Conservation (phyloP, 2,329 filamentous ascomycete genomes). For the Trichoderma afroharzianum region DNA sequence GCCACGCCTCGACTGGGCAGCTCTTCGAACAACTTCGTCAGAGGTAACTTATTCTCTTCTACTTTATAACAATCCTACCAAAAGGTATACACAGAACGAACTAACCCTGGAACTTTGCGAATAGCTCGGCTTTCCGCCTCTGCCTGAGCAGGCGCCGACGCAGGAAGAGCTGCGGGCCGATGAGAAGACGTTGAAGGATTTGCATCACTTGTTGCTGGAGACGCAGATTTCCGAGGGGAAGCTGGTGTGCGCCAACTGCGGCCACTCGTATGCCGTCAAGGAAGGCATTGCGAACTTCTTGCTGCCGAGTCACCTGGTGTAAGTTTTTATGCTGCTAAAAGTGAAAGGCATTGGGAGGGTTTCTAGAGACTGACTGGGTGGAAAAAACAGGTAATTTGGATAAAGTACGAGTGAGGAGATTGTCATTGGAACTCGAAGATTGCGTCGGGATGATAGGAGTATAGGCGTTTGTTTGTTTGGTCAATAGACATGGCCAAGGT, state of each 20-base stretch:
- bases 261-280: slow-evolving; percentile 89
- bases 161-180: slow-evolving; percentile 60
- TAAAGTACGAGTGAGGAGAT: neutral
- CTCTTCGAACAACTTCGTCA: slow-evolving; percentile 67
- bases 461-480: slow-evolving; percentile 10
- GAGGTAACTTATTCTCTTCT: slow-evolving; percentile 56
- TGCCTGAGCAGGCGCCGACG: slow-evolving; percentile 63
- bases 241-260: slow-evolving; percentile 85
- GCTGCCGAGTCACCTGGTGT: slow-evolving; percentile 85
- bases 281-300: slow-evolving; percentile 97
- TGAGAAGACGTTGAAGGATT: slow-evolving; percentile 68
- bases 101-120: neutral
- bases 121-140: slow-evolving; percentile 73
- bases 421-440: neutral
- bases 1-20: slow-evolving; percentile 83
- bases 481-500: neutral
- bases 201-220: slow-evolving; percentile 81
- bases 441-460: neutral
- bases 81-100: neutral
- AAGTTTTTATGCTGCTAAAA: slow-evolving; percentile 20
- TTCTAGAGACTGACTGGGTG: neutral
- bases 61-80: neutral
- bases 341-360: neutral
- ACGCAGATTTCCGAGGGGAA: slow-evolving; percentile 87
- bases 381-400: neutral